These are phyloP conservation scores for Tetrahymena malaccensis DNA, from an alignment of 73 alveolate genomes.

Conservation along the genomic window DNA sequence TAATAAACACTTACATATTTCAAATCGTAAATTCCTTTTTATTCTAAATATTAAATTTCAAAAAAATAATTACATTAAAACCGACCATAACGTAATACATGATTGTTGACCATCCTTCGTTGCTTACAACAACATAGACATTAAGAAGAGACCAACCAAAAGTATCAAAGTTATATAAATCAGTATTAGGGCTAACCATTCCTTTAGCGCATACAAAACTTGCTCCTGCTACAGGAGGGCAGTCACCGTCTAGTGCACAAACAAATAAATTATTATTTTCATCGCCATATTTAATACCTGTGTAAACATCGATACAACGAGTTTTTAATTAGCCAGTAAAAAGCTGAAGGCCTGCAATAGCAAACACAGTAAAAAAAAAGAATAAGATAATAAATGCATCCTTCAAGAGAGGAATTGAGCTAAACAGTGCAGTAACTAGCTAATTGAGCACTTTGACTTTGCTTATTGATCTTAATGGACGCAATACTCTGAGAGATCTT, in stretches of 20 bases:
- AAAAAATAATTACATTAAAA: constrained; percentile 26
- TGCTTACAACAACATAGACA: constrained; percentile 56
- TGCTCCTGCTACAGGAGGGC: constrained; percentile 26
- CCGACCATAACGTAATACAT: constrained; percentile 55
- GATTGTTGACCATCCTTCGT: constrained; percentile 85
- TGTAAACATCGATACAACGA: constrained; percentile 56
- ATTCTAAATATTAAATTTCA: no score
- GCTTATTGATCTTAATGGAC: constrained; percentile 94
- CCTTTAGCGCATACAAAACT: constrained; percentile 20
- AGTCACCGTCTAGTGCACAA: constrained; percentile 41
- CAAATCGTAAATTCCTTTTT: background rate
- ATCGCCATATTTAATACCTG: constrained; percentile 49
- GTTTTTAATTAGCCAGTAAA: constrained; percentile 80
- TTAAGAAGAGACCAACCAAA: constrained; percentile 51
- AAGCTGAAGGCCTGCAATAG: constrained; percentile 88
- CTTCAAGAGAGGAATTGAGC: constrained; percentile 79
- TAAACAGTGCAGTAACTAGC: constrained; percentile 76
- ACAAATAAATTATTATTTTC: constrained; percentile 44
- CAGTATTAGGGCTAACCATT: constrained; percentile 29
- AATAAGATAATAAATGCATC: constrained; percentile 76
- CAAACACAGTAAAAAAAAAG: constrained; percentile 83
- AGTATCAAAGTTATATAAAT: constrained; percentile 30
- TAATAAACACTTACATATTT: background rate
- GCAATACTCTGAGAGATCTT: constrained; percentile 89
- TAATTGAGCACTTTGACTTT: constrained; percentile 86